Base-by-base conservation (phyloP, 2,329 filamentous ascomycete genomes). In the Cladosporium sp. region DNA sequence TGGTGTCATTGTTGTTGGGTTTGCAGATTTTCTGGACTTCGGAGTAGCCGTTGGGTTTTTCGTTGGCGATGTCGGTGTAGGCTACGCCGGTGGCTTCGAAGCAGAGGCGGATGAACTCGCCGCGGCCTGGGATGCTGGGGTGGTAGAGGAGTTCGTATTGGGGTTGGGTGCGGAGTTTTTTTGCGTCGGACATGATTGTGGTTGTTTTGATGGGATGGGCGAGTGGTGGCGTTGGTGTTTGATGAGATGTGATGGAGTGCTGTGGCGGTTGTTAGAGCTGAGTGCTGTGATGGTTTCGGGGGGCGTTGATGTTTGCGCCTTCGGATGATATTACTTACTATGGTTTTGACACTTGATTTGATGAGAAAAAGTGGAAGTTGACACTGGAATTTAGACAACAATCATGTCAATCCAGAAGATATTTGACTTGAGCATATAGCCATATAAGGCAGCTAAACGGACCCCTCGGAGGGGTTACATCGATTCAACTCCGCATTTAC, bases 51-150 rank as follows among this genome's bases (percentile, higher is more conserved):
- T 75, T 69, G 25, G 78, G 62, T 11, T 54, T 49, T 56, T 66
- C 64, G 56, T 76, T 77, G 50, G 77, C 75, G 3, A 75, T 71
- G 69, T 91, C 86, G 19, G 67, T 79, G 72, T 88, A 91, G 3
- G 76, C 65, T 1, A 78, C 78, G 15, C 77, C 77, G 16, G 80
- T 75, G 46, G 85, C 85, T 69, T 91, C 86, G 57, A 92, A 80
- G 13, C 77, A 76, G 9, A 92, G 78, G 18, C 87, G 85, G 62
- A 90, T 71, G 65, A 82, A 80, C 64, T 92, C 87, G 54, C 82
- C 87, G 42, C 87, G 84, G 35, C 87, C 87, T 29, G 87, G 87
- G 20, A 88, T 70, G 15, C 67, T 68, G 15, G 84, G 84, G 79
- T 84, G 87, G 76, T 90, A 90, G 62, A 87, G 48, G 62, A 70